These are phyloP conservation scores for Xerocomus minutiporus DNA, from an alignment of 1,284 basidiomycete genomes.

Conservation along the genomic window DNA sequence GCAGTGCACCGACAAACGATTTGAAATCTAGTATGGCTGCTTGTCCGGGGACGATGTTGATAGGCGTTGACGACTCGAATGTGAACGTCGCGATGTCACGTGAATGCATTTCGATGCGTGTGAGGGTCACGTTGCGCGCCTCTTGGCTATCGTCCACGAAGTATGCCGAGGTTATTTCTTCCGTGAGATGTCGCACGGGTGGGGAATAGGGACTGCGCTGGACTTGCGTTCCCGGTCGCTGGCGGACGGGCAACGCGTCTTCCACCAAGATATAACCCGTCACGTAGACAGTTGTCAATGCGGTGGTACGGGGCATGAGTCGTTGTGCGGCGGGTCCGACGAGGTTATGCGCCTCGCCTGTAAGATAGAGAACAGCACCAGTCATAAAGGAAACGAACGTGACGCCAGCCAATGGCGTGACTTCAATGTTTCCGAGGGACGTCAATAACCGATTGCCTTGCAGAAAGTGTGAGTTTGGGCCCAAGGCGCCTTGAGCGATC, in stretches of 20 bases:
- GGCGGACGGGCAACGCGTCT: conserved; percentile 52
- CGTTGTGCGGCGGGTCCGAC: conserved; percentile 43
- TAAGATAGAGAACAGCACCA: conserved; percentile 59
- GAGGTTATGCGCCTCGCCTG: conserved; percentile 51
- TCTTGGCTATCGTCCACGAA: conserved; percentile 21
- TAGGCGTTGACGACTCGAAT: conserved; percentile 37
- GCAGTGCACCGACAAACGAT: conserved; percentile 42
- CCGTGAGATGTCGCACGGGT: conserved; percentile 48
- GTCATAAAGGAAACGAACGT: conserved; percentile 52
- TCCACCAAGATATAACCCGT: conserved; percentile 53
- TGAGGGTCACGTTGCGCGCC: conserved; percentile 31
- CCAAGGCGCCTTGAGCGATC: not conserved
- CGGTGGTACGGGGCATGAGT: conserved; percentile 55
- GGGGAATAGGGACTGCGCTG: conserved; percentile 56
- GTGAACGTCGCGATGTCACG: conserved; percentile 51
- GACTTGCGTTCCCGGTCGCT: conserved; percentile 34
- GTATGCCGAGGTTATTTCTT: conserved; percentile 38
- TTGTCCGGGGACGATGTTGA: conserved; percentile 48
- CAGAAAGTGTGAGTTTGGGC: not conserved
- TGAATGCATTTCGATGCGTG: conserved; percentile 42
- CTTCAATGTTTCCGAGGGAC: conserved; percentile 61
- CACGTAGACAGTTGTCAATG: conserved; percentile 45
- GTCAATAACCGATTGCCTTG: conserved; percentile 57
- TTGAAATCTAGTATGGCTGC: conserved; percentile 53
- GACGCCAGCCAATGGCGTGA: conserved; percentile 49